phyloP scores from a whole-genome alignment of 148 eudicot genomes.

The Agrostemma githago region DNA sequence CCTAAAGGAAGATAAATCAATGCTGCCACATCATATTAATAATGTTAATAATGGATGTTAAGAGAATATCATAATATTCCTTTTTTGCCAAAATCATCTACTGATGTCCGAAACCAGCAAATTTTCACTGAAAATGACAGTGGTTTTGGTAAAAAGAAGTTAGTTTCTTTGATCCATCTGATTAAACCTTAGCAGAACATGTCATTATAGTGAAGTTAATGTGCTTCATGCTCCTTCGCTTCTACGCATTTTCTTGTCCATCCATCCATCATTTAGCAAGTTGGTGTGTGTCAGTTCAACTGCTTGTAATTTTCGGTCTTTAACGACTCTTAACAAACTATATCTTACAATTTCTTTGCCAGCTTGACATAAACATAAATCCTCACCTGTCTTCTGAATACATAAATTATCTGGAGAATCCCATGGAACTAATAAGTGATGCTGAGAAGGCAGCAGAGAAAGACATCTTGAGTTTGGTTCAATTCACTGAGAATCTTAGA shows the following conservation, averaged over 20 bases:
- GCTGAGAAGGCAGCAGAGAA: conserved; percentile 89
- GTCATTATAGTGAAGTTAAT: no score
- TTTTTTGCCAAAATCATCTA: no score
- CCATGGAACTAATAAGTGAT: conserved; percentile 67
- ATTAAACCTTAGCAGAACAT: no score
- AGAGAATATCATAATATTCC: not conserved
- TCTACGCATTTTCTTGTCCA: no score
- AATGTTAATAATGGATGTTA: not conserved
- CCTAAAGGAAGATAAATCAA: not conserved
- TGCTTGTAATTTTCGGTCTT: not conserved
- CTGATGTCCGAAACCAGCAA: no score
- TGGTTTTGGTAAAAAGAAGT: no score
- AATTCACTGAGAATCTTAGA: conserved; percentile 73
- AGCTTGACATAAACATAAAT: conserved; percentile 79
- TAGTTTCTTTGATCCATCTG: no score
- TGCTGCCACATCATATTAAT: not conserved
- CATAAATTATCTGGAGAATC: conserved; percentile 91
- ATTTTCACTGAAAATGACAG: no score
- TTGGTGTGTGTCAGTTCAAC: not conserved
- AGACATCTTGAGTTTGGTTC: conserved; percentile 73
- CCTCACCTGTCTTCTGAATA: conserved; percentile 95
- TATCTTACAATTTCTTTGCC: conserved; percentile 19
- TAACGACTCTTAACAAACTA: conserved; percentile 11
- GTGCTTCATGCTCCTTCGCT: no score
- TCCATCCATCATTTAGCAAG: not conserved